These are phyloP conservation scores for Ophiognomonia clavigignenti-juglandacearum DNA, from an alignment of 2,329 filamentous ascomycete species.

Conservation along the genomic window DNA sequence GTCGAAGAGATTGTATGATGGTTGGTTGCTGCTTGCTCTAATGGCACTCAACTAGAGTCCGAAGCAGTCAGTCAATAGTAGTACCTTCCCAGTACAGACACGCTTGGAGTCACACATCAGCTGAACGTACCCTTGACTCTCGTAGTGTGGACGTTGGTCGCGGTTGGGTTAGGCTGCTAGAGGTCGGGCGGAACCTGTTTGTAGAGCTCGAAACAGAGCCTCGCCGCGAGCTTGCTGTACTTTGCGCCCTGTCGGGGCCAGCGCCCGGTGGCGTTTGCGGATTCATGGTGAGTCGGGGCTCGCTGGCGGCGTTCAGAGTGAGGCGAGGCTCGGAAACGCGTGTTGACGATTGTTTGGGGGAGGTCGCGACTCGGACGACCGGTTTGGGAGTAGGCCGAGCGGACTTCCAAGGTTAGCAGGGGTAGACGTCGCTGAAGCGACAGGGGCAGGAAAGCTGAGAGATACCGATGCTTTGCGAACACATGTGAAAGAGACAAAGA, in stretches of 20 bases:
- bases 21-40: constrained; percentile 24
- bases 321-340: neutral
- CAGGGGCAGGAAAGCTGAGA: too few relatives aligned
- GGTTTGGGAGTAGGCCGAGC: neutral
- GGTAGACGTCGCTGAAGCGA: too few relatives aligned
- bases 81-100: neutral
- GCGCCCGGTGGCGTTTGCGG: constrained; percentile 21
- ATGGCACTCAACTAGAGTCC: constrained; percentile 22
- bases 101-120: too few relatives aligned
- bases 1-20: constrained; percentile 35
- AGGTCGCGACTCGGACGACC: neutral
- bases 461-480: too few relatives aligned
- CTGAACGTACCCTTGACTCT: constrained; percentile 26
- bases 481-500: too few relatives aligned
- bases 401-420: too few relatives aligned
- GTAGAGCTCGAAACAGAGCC: constrained; percentile 19
- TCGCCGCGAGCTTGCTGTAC: constrained; percentile 20
- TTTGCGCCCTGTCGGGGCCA: constrained; percentile 18
- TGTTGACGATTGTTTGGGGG: neutral
- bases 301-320: neutral
- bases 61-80: neutral
- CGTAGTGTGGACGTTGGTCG: constrained; percentile 23
- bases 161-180: constrained; percentile 17
- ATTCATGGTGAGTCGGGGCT: constrained; percentile 13
- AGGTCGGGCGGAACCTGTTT: constrained; percentile 22